These are phyloP conservation scores for Leccinum angustisporum DNA, from an alignment of 1,284 basidiomycete genomes.

Conservation along the genomic window DNA sequence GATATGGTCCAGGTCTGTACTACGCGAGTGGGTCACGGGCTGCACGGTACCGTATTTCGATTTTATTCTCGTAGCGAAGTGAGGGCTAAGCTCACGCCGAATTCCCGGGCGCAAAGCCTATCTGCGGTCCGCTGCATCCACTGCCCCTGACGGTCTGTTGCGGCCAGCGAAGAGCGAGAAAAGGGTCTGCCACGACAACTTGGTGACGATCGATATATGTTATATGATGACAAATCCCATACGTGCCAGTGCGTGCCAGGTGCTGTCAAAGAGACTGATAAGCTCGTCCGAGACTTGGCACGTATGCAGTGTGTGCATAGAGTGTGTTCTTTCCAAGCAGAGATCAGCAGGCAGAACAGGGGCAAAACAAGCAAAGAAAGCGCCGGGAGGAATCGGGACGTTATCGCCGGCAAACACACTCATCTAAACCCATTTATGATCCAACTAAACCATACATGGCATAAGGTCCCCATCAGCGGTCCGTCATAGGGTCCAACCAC, in stretches of 20 bases:
- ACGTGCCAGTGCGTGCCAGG: neutral
- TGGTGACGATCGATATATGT: neutral
- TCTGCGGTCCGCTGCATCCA: conserved; percentile 5
- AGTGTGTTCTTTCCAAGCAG: conserved; percentile 2
- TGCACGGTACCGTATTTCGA: neutral
- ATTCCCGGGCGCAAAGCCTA: neutral
- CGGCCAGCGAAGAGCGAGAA: neutral
- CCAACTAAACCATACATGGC: conserved; percentile 5
- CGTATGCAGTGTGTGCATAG: neutral
- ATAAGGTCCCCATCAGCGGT: conserved; percentile 1
- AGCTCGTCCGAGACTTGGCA: neutral
- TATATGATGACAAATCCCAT: conserved; percentile 5
- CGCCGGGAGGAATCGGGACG: conserved; percentile 1
- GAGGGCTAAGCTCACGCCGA: conserved; percentile 19
- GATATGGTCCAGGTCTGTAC: neutral
- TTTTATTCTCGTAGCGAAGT: conserved; percentile 15
- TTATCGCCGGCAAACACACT: neutral
- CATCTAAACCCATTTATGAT: neutral
- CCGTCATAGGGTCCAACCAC: neutral
- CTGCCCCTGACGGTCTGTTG: neutral
- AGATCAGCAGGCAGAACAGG: conserved; percentile 1
- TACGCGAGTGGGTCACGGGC: neutral
- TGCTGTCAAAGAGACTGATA: neutral
- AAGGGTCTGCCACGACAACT: neutral
- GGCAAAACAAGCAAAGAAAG: neutral